A percentile compares a stretch with the other conserved stretches of the same genome.
These are phyloP conservation scores for Blastobotrys capitulatus DNA, from an alignment of 1,139 yeast genomes.

Conservation along the genomic window DNA sequence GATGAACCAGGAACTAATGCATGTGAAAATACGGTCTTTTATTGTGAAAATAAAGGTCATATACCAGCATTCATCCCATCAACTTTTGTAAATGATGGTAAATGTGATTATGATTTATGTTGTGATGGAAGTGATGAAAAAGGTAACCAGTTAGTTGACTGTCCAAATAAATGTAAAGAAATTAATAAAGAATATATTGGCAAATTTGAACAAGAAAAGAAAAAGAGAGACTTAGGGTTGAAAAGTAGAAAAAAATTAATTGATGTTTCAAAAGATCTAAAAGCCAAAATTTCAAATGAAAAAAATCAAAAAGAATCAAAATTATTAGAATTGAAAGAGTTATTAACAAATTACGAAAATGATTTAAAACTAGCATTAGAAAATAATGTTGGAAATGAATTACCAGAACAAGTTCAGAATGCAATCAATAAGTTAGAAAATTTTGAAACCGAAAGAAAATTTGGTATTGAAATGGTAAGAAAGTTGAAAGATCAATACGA, in stretches of 20 bases:
- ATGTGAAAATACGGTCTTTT: constrained; percentile 57
- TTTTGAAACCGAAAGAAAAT: constrained; percentile 27
- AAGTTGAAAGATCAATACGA: constrained; percentile 18
- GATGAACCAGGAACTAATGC: constrained; percentile 97
- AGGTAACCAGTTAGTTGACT: constrained; percentile 26
- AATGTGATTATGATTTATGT: constrained; percentile 83
- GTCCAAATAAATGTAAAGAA: constrained; percentile 45
- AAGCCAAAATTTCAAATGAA: constrained; percentile 25
- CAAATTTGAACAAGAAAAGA: constrained; percentile 27
- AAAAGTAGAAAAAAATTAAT: constrained; percentile 32
- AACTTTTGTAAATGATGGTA: constrained; percentile 76
- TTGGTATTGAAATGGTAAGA: constrained; percentile 25
- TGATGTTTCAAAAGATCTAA: constrained; percentile 24
- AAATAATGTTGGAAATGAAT: constrained; percentile 23
- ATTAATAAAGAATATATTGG: constrained; percentile 38
- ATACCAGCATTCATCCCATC: constrained; percentile 37
- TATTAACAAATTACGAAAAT: constrained; percentile 23
- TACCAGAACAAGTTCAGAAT: constrained; percentile 11
- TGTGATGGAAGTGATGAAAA: constrained; percentile 94
- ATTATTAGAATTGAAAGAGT: constrained; percentile 16
- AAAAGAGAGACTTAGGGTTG: constrained; percentile 35
- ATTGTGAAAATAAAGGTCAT: constrained; percentile 75
- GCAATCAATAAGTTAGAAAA: constrained; percentile 16
- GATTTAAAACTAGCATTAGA: constrained; percentile 31
- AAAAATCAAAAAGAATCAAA: constrained; percentile 20